Base-by-base conservation (phyloP, 805 yeast species). In the Kurtzmaniella cleridarum region DNA sequence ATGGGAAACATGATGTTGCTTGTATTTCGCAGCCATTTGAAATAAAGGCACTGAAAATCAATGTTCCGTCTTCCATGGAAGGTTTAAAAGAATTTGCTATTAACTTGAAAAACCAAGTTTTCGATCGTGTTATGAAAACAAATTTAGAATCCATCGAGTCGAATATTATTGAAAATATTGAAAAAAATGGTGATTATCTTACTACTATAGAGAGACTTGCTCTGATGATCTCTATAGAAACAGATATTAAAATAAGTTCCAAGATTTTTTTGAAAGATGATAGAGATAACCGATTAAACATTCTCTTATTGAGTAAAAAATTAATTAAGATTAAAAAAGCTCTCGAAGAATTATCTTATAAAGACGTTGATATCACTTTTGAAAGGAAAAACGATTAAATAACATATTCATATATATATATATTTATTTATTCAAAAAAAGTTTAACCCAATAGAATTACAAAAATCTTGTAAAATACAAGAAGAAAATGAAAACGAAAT, bases 1-100 rank as follows among this genome's bases (percentile, higher is more conserved):
- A 70, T 35, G 79, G 76, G 17, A 73, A 78, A 34, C 95, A 85
- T 54, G 81, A 78, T 41, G 95, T 84, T n/a, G 66, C 78, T 17
- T 68, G 71, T 44, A 71, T 79, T 26, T 77, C 89, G 0, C 69
- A 67, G 41, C 86, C 89, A 14, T 81, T 85, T 55, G 84, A 81
- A 54, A 64, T 85, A 33, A 66, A 62, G 27, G 53, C 67, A 23
- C 69, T 73, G 6, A 42, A 51, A 18, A 49, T 79, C 6, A 51
- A 57, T 2, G 64, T 65, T 39, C 66, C 74, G 32, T 34, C 40
- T 15, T 33, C 54, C 13, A 45, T 39, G 2, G 44, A 46, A 6
- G 49, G 61, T 13, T 55, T 71, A 10, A 43, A 42, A 2, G 50
- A 38, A 3, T 62, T 67, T 46, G 60, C 70, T 1, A 41, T 43